Evolutionary conservation across 164 flowering plant species (phyloP), one percentile per base, ranked within the genome.

Genomic region (Pachysandra terminalis): DNA sequence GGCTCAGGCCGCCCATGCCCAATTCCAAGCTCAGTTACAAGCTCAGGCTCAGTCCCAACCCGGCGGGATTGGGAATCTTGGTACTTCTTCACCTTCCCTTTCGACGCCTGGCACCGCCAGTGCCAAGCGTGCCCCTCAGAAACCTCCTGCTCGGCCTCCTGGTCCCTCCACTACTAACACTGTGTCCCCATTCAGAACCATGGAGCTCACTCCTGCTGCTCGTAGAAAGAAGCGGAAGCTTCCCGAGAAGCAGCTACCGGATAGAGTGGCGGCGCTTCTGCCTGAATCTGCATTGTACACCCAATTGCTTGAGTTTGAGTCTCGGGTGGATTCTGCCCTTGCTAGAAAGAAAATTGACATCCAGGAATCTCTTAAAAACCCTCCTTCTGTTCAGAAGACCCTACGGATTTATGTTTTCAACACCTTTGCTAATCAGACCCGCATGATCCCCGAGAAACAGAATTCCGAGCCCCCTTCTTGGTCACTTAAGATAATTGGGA

Each of bases 181-280:
- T 0, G 71, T 72, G 57, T 77, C 87, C 8, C 88, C 79, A 1
- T 82, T 85, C 70, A 90, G 85, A 72, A 84, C 91, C 3, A 82
- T 90, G 86, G 98, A 93, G 82, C 69, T 90, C 25, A 74, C 97
- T 19, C 96, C 98, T 24, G 92, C 97, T 74, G 85, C 88, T 61
- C 81, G 80, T 14, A 81, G 90, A 71, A 89, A 84, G 77, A 93
- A 89, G 78, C 74, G 78, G 67, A 88, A 84, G 81, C 82, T 76
- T 32, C 83, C 93, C 0, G 96, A 89, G 69, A 83, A 77, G 66
- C 80, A 79, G 72, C 75, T 90, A 59, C 93, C 93, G 1, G 96
- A 82, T 23, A 79, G 85, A 66, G 85, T 93, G 21, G 90, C 96
- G 19, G 87, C 93, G 1, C 73, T 85, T 55, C 66, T 93, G 61